These are phyloP conservation scores for Cryptosporidium sp. DNA, from an alignment of 169 alveolate genomes.

Conservation along the genomic window DNA sequence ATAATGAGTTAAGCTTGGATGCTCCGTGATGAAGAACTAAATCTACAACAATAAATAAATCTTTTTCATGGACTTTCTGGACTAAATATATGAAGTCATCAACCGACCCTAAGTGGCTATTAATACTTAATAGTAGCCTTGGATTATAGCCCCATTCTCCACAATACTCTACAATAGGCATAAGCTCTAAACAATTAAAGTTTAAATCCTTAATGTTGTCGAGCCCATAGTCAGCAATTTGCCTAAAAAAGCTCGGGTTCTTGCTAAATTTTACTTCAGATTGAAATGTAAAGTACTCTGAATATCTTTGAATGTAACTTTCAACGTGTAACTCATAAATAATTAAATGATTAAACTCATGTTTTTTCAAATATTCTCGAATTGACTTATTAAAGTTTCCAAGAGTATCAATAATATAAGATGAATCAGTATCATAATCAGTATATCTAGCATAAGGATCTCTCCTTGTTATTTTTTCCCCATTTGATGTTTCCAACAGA, in stretches of 20 bases:
- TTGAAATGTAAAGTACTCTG: neutral
- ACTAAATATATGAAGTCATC: slow-evolving; percentile 64
- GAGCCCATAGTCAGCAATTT: slow-evolving; percentile 61
- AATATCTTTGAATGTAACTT: slow-evolving; percentile 24
- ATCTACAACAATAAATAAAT: slow-evolving; percentile 65
- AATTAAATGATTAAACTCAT: slow-evolving; percentile 9
- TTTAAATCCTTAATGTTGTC: slow-evolving; percentile 24
- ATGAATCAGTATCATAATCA: slow-evolving; percentile 35
- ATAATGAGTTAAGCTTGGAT: slow-evolving; percentile 77
- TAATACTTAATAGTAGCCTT: slow-evolving; percentile 66
- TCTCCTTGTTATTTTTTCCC: slow-evolving; percentile 48
- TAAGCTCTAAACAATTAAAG: slow-evolving; percentile 77
- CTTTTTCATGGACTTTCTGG: slow-evolving; percentile 62
- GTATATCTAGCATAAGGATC: slow-evolving; percentile 72
- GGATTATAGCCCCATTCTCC: slow-evolving; percentile 82
- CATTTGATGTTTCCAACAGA: slow-evolving; percentile 52
- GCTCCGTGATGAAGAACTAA: slow-evolving; percentile 79
- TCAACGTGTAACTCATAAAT: slow-evolving; percentile 73
- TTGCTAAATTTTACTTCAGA: neutral
- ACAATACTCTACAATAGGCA: slow-evolving; percentile 80
- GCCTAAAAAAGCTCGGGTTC: slow-evolving; percentile 17
- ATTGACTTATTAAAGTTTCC: neutral
- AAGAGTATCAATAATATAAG: slow-evolving; percentile 2
- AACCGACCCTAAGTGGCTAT: slow-evolving; percentile 71
- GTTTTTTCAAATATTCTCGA: neutral